Percentiles rank a stretch among this genome's conserved stretches.
Conservation (phyloP, 345 rosid species). For the Gossypium raimondii region DNA sequence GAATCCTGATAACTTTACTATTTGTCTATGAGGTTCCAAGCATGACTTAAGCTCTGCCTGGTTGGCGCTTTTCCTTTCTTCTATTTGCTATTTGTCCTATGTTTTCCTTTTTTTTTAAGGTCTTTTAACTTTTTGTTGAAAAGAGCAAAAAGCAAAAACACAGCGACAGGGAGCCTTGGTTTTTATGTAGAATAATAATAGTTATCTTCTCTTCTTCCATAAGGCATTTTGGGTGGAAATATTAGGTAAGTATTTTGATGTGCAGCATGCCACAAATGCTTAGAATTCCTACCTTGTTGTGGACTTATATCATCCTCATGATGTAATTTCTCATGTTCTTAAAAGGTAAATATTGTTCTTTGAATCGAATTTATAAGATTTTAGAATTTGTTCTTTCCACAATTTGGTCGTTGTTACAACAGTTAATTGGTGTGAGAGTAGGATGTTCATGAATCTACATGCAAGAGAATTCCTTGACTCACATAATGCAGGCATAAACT, state of each 20-base stretch:
- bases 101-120: too few species aligned
- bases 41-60: neutral
- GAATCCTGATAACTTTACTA: neutral
- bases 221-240: neutral
- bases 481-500: slow-evolving; percentile 39
- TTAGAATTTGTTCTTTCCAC: neutral
- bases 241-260: neutral
- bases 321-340: neutral
- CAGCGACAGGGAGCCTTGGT: neutral
- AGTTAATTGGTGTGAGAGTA: neutral
- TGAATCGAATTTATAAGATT: neutral
- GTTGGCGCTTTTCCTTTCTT: neutral
- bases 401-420: neutral
- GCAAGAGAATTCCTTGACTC: slow-evolving; percentile 7
- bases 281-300: too few species aligned
- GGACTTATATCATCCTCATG: neutral
- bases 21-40: neutral
- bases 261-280: neutral
- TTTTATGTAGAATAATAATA: neutral
- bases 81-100: neutral
- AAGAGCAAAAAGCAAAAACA: neutral
- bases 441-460: neutral
- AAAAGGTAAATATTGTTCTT: too few species aligned
- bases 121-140: neutral
- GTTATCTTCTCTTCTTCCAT: slow-evolving; percentile 1